phyloP scores from a whole-genome alignment of 176 grass and related monocot genomes.

The Aechmea fasciata region DNA sequence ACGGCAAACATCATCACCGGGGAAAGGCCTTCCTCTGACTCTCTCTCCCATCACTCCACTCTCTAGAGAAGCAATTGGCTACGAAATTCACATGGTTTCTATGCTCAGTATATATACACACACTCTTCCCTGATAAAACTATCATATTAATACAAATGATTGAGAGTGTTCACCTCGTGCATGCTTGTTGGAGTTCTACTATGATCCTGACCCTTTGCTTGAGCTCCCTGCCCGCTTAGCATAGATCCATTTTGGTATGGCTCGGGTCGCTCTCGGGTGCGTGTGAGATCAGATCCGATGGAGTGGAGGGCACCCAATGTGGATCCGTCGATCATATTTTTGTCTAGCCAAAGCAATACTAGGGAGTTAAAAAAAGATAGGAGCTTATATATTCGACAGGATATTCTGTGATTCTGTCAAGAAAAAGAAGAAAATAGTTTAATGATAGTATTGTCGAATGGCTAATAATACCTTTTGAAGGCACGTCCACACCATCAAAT shows the following conservation, averaged over 20 bases:
- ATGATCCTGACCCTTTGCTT: conserved; percentile 36
- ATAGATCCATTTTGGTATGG: conserved; percentile 38
- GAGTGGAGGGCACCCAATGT: conserved; percentile 77
- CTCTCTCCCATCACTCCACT: conserved; percentile 65
- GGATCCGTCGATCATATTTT: conserved; percentile 53
- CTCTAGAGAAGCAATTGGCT: conserved; percentile 69
- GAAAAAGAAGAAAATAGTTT: too few species aligned
- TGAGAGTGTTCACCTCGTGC: conserved; percentile 39
- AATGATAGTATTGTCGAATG: background rate
- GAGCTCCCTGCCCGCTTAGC: conserved; percentile 30
- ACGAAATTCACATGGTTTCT: conserved; percentile 3
- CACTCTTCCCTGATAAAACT: background rate
- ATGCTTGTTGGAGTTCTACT: conserved; percentile 52
- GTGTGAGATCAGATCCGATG: conserved; percentile 84
- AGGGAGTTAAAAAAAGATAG: background rate
- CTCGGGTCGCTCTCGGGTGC: conserved; percentile 49
- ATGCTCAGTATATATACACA: background rate
- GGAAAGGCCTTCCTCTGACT: conserved; percentile 15
- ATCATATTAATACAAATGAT: background rate
- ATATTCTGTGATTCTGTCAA: too few species aligned
- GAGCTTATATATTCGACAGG: too few species aligned
- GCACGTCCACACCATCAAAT: conserved; percentile 26
- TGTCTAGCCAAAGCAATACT: conserved; percentile 24
- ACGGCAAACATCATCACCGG: conserved; percentile 21
- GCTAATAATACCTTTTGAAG: conserved; percentile 24